Conservation (phyloP, 73 alveolate species). For the Uronychia setigera region DNA sequence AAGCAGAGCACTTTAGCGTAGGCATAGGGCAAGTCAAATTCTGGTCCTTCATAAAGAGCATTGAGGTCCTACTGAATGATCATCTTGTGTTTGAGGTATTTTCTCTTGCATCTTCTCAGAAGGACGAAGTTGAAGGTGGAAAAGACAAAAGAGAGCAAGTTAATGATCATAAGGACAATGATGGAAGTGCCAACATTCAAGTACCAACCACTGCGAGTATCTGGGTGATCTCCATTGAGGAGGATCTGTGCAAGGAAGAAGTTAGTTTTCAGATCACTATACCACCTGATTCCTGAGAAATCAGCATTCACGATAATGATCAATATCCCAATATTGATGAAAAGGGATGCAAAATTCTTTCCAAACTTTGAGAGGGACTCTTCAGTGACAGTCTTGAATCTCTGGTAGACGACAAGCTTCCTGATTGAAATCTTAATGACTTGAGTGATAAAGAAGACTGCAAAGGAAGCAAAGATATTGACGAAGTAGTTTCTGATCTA, state of each 20-base stretch:
- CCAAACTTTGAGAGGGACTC: not conserved
- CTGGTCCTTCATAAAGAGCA: not conserved
- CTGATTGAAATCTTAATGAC: not conserved
- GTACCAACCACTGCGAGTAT: not conserved
- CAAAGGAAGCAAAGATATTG: conserved; percentile 7
- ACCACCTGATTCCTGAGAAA: conserved; percentile 1
- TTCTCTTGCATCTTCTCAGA: not conserved
- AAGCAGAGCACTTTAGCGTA: not conserved
- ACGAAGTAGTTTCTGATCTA: not conserved
- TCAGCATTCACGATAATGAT: conserved; percentile 23
- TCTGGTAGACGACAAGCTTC: not conserved
- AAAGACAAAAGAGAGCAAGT: conserved; percentile 24
- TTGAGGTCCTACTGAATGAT: conserved; percentile 7
- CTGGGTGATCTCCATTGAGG: not conserved
- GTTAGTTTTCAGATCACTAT: not conserved
- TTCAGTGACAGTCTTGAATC: conserved; percentile 12
- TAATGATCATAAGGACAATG: conserved; percentile 7
- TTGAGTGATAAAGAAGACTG: conserved; percentile 1
- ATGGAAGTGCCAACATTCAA: conserved; percentile 17
- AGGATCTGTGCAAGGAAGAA: conserved; percentile 16
- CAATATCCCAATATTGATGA: conserved; percentile 28
- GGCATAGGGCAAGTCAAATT: not conserved
- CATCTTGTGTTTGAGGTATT: not conserved
- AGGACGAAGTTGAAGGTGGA: not conserved
- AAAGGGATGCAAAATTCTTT: conserved; percentile 10